Base-by-base conservation (phyloP, 257 asterid species). In the Dorcoceras hygrometricum region DNA sequence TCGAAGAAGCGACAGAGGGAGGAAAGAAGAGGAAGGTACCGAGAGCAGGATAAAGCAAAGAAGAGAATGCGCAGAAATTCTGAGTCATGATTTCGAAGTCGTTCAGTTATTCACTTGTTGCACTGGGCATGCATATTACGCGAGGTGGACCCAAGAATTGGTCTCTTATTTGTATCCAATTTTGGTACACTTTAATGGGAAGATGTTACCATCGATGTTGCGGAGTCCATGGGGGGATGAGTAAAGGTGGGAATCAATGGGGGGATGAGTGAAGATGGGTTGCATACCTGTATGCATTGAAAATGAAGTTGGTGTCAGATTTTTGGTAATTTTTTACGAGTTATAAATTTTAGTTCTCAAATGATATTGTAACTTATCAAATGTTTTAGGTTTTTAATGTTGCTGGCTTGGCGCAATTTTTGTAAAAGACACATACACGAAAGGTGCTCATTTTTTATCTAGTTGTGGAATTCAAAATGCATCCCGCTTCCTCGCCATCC, bases 1-100 rank as follows among this genome's bases (percentile, higher is more conserved):
- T 81, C 89, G 0, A 93, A 82, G 61, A 93, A 86, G 84, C 88
- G 99, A 62, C 83, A 66, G 74, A 86, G 99, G 59, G 99, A 93
- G 79, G 99, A 93, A 76, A 73, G 95, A 19, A 80, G 87, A 51
- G 97, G 74, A 25, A 88, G 90, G 72, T 93, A 90, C 74, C 78
- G 85, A 19, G 83, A 62, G 67, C 76, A 90, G 82, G 97, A 93
- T 19, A 93, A 90, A 71, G 50, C 64, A 53, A 87, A 84, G 76
- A 93, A 89, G 91, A 93, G 80, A 83, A 68, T 54, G 39, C 91
- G 94, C 62, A 75, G 88, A 72, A 78, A 76, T 12, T 36, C 71
- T 23, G 77, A 69, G 5, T 74, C 73, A 58, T 78, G 79, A 76
- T 66, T 59, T 23, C 46, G 19, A 14, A 43, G 51, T 36, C 18